These are phyloP conservation scores for Gloeostereum incarnatum DNA, from an alignment of 768 basidiomycete species.

Conservation along the genomic window DNA sequence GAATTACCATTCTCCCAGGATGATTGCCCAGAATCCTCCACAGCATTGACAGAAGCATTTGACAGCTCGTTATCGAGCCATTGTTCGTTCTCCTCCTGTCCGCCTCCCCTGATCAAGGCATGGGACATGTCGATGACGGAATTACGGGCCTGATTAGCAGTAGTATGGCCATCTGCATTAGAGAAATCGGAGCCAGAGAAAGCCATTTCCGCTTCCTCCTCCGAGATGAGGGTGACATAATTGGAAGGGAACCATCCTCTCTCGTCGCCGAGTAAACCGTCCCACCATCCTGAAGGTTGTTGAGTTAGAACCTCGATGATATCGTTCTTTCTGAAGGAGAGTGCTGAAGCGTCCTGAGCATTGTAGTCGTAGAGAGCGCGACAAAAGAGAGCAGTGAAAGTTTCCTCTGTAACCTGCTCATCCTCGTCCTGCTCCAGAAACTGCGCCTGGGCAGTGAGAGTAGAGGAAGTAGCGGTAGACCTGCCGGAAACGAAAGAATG, in stretches of 20 bases:
- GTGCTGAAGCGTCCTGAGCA: conserved; percentile 79
- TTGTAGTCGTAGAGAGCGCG: conserved; percentile 88
- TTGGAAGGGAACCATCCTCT: conserved; percentile 98
- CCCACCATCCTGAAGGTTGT: conserved; percentile 97
- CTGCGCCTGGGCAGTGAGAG: not conserved
- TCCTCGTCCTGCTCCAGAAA: not conserved
- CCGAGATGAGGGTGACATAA: conserved; percentile 74
- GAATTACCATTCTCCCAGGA: conserved; percentile 14
- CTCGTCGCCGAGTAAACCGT: conserved; percentile 81
- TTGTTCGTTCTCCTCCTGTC: conserved; percentile 40
- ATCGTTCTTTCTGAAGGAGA: conserved; percentile 81
- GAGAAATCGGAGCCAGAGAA: conserved; percentile 43
- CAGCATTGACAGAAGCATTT: conserved; percentile 21
- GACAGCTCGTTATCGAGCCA: conserved; percentile 44
- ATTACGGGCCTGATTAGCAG: conserved; percentile 15
- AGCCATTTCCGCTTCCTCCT: conserved; percentile 70
- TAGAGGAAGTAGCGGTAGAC: not conserved
- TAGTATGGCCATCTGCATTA: conserved; percentile 19
- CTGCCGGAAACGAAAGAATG: not conserved
- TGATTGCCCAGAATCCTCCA: conserved; percentile 19
- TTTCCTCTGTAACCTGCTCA: conserved; percentile 22
- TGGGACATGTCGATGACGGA: conserved; percentile 40
- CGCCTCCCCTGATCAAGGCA: conserved; percentile 32
- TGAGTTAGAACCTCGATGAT: conserved; percentile 90
- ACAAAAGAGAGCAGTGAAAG: conserved; percentile 74